Percentiles rank a stretch among this genome's conserved stretches.
These are phyloP conservation scores for Xanthoconium separans DNA, from an alignment of 1,284 basidiomycete species.

Conservation along the genomic window DNA sequence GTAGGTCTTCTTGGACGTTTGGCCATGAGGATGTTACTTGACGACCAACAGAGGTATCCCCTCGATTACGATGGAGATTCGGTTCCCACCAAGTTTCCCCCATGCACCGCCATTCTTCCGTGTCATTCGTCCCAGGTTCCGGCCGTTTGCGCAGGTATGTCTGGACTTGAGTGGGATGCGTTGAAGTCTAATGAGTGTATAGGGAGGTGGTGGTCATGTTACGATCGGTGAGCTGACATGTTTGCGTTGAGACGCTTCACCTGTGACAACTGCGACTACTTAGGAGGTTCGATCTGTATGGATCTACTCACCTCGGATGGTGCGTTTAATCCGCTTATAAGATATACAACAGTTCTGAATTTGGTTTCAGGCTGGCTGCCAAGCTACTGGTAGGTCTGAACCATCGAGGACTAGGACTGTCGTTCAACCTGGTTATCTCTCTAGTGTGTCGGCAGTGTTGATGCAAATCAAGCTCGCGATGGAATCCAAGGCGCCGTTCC, in stretches of 20 bases:
- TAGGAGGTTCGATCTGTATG: slow-evolving; percentile 69
- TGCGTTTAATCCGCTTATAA: slow-evolving; percentile 22
- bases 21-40: neutral
- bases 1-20: slow-evolving; percentile 35
- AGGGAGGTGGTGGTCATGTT: slow-evolving; percentile 63
- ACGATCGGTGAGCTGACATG: slow-evolving; percentile 48
- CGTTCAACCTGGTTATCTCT: neutral
- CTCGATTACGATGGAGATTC: slow-evolving; percentile 62
- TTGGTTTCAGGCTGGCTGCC: slow-evolving; percentile 53
- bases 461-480: slow-evolving; percentile 64
- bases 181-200: slow-evolving; percentile 1
- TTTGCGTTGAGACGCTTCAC: neutral
- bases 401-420: neutral
- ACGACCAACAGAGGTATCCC: slow-evolving; percentile 43
- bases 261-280: neutral
- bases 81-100: slow-evolving; percentile 58
- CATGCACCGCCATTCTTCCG: slow-evolving; percentile 63
- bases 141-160: slow-evolving; percentile 50
- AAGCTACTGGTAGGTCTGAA: slow-evolving; percentile 49
- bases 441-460: slow-evolving; percentile 57
- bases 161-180: neutral
- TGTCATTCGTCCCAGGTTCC: slow-evolving; percentile 59
- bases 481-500: slow-evolving; percentile 56
- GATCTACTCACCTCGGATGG: slow-evolving; percentile 63
- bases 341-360: neutral